Evolutionary conservation across 2,329 filamentous ascomycete species (phyloP).

Genomic region (Aspergillus ibericus): DNA sequence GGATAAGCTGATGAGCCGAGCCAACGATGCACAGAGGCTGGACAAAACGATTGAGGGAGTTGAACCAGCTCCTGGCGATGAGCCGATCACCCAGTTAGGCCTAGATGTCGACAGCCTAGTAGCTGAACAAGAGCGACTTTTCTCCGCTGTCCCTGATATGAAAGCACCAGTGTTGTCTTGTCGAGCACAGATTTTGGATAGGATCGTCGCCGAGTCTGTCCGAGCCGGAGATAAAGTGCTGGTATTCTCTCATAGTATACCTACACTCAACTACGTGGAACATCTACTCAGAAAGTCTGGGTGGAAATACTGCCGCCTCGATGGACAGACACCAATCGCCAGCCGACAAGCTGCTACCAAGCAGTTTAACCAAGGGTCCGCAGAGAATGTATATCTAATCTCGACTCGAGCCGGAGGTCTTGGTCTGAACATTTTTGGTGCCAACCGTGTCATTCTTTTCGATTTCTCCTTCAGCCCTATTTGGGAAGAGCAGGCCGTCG

Average conservation of each 20-base stretch:
- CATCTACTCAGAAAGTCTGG: slow-evolving; percentile 53
- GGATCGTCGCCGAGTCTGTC: slow-evolving; percentile 68
- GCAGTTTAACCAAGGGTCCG: slow-evolving; percentile 62
- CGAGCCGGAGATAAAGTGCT: slow-evolving; percentile 69
- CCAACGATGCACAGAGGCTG: slow-evolving; percentile 23
- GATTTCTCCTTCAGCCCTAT: slow-evolving; percentile 81
- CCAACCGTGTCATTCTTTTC: slow-evolving; percentile 83
- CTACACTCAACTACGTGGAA: slow-evolving; percentile 69
- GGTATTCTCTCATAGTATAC: slow-evolving; percentile 73
- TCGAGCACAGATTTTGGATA: slow-evolving; percentile 66
- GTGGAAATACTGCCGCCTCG: slow-evolving; percentile 60
- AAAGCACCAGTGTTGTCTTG: slow-evolving; percentile 59
- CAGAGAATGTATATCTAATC: slow-evolving; percentile 67
- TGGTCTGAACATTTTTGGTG: slow-evolving; percentile 79
- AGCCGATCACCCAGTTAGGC: slow-evolving; percentile 39
- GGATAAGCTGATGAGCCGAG: slow-evolving; percentile 48
- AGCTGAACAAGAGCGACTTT: slow-evolving; percentile 34
- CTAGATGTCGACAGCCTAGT: slow-evolving; percentile 34
- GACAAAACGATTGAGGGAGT: slow-evolving; percentile 14
- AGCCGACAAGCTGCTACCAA: slow-evolving; percentile 65
- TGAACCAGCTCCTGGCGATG: slow-evolving; percentile 22
- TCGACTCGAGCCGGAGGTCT: slow-evolving; percentile 80
- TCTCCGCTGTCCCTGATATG: slow-evolving; percentile 31
- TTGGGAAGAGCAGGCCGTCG: slow-evolving; percentile 82
- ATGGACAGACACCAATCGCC: slow-evolving; percentile 61